A percentile compares a stretch with the other conserved stretches of the same genome.
These are phyloP conservation scores for Syncephalastrum racemosum DNA, from an alignment of 371 early-diverging fungal genomes.

Conservation along the genomic window DNA sequence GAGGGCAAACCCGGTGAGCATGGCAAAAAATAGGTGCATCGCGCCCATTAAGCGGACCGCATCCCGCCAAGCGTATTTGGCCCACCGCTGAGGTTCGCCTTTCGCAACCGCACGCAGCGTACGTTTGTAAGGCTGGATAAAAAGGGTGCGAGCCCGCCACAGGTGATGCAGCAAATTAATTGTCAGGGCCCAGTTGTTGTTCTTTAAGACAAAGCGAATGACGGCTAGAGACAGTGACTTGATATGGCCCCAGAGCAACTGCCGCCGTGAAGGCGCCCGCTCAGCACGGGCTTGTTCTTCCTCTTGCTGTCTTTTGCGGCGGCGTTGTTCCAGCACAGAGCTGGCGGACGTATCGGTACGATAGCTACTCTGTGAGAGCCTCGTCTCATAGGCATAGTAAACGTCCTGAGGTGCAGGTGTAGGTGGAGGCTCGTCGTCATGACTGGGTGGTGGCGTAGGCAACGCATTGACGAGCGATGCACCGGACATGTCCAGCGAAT, in stretches of 20 bases:
- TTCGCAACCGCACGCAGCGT: background rate
- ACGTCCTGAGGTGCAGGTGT: too few species aligned
- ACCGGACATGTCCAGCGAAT: slow-evolving; percentile 37
- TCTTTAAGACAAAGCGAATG: slow-evolving; percentile 30
- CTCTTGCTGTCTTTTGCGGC: background rate
- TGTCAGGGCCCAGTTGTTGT: slow-evolving; percentile 41
- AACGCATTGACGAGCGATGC: slow-evolving; percentile 22
- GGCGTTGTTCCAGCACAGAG: too few species aligned
- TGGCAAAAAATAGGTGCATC: slow-evolving; percentile 36
- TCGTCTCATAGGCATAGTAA: too few species aligned
- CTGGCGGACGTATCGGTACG: too few species aligned
- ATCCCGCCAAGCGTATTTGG: slow-evolving; percentile 12
- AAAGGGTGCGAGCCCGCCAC: slow-evolving; percentile 25
- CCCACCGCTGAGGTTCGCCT: background rate
- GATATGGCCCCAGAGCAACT: slow-evolving; percentile 26
- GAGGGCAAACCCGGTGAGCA: slow-evolving; percentile 27
- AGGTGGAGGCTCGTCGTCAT: too few species aligned
- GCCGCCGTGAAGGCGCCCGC: slow-evolving; percentile 20
- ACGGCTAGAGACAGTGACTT: slow-evolving; percentile 15
- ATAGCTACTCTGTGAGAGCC: too few species aligned
- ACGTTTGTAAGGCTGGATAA: background rate
- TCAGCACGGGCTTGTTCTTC: slow-evolving; percentile 3
- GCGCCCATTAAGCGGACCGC: slow-evolving; percentile 25
- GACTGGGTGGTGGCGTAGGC: too few species aligned
- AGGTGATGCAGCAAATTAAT: slow-evolving; percentile 42